Base-by-base conservation (phyloP, 306 rosid genomes). In the Malus sylvestris region DNA sequence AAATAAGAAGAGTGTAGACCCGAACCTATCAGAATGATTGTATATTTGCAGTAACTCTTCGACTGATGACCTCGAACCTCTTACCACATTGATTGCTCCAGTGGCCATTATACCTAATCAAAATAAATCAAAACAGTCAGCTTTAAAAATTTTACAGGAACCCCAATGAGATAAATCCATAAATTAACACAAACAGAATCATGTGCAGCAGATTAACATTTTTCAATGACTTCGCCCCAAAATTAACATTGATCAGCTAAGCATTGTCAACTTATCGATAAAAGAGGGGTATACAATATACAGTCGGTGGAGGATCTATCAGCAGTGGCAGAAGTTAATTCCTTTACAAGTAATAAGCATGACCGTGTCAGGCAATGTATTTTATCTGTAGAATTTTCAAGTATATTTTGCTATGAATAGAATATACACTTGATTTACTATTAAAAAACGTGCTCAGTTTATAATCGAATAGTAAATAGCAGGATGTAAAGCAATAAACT, bases 41-140 rank as follows among this genome's bases (percentile, higher is more conserved):
- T 92, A 94, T 85, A 94, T 94, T 78, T 88, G 93, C 81, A 88
- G 76, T 67, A 94, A 83, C 82, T 94, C 98, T 73, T 89, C 93
- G 30, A 49, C 81, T 4, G 98, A 87, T 71, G 98, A 94, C 81
- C 98, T 90, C 61, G 98, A 92, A 79, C 98, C 98, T 83, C 98
- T 87, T 63, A 89, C 97, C 64, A 92, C 98, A 81, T 94, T 88
- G 86, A 94, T 84, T 85, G 95, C 96, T 61, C 97, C 98, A 23
- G 89, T 81, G 46, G 97, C 94, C 97, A 94, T 92, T 81, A 90
- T 94, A 79, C 98, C 96, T 94, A 75, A 79, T 76, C 79, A 81
- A 83, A 80, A 81, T 60, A 60, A 70, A 72, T 65, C 61, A 80
- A 27, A 46, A 32, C 74, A 77, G 71, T 64, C 66, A 86, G 81